Evolutionary conservation across 305 asterid genomes (phyloP), one percentile per base, ranked within the genome.

Genomic region (Solanum hybrid): DNA sequence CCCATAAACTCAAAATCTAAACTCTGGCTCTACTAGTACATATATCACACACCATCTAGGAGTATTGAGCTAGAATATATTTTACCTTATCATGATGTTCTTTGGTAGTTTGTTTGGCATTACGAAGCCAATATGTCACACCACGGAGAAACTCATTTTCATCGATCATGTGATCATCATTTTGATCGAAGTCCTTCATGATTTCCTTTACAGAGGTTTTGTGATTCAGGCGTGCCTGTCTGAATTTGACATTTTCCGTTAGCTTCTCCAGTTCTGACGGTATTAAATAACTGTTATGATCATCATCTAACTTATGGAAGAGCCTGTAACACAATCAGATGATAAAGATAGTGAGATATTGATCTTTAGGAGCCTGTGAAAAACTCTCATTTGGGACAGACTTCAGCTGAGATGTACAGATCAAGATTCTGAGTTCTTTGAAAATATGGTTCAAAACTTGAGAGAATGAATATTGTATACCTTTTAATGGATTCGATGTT

Each of bases 121-220:
- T 92, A 12, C 90, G 42, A 34, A 94, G 92, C 93, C 96, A 93
- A 87, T 31, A 88, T 2, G 92, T 78, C 5, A 95, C 86, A 64
- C 95, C 97, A 22, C 85, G 90, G 5, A 91, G 85, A 37, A 95
- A 94, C 92, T 94, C 98, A 51, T 91, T 89, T 66, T 94, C 92
- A 13, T 95, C 95, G 4, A 95, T 92, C 75, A 15, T 37, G 32
- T 37, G 29, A 13, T 91, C 90, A 4, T 80, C 36, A 85, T 94
- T 93, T 85, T 86, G 80, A 31, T 95, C 96, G 7, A 95, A 92
- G 15, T 91, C 93, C 76, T 76, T 89, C 7, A 94, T 91, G 90
- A 95, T 64, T 86, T 91, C 93, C 88, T 94, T 88, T 38, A 91
- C 88, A 10, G 93, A 87, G 4, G 91, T 91, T 89, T 94, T 94